Conservation (phyloP, 192 early-diverging fungal species). For the Rhizophagus clarus region DNA sequence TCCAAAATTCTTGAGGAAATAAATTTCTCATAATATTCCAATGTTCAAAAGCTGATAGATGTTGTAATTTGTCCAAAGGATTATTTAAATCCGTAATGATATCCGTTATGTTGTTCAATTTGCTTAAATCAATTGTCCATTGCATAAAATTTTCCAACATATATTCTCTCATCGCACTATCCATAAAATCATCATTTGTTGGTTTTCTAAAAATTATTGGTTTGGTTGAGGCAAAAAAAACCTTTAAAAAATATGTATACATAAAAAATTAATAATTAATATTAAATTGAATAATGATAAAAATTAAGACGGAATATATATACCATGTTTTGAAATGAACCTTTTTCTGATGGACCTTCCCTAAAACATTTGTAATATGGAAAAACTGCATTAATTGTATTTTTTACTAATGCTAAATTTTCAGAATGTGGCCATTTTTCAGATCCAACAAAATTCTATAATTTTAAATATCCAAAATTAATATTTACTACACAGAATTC, state of each 20-base stretch:
- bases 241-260: constrained; percentile 35
- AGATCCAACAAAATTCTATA: constrained; percentile 79
- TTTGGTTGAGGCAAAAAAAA: constrained; percentile 63
- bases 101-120: constrained; percentile 36
- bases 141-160: constrained; percentile 53
- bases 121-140: constrained; percentile 38
- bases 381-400: constrained; percentile 70
- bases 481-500: neutral
- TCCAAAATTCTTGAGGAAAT: constrained; percentile 74
- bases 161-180: constrained; percentile 50
- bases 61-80: constrained; percentile 62
- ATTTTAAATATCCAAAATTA: constrained; percentile 5
- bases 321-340: constrained; percentile 63
- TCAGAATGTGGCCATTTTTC: constrained; percentile 49
- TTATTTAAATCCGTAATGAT: constrained; percentile 69
- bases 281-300: too few species aligned
- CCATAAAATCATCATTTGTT: constrained; percentile 37
- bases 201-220: constrained; percentile 50
- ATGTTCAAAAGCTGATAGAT: constrained; percentile 60
- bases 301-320: too few species aligned
- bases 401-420: constrained; percentile 59
- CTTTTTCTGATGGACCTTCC: constrained; percentile 54
- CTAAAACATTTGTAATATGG: constrained; percentile 66
- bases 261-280: constrained; percentile 33
- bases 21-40: constrained; percentile 75